These are phyloP conservation scores for Grosmannia huntii DNA, from an alignment of 2,329 filamentous ascomycete species.

Conservation along the genomic window DNA sequence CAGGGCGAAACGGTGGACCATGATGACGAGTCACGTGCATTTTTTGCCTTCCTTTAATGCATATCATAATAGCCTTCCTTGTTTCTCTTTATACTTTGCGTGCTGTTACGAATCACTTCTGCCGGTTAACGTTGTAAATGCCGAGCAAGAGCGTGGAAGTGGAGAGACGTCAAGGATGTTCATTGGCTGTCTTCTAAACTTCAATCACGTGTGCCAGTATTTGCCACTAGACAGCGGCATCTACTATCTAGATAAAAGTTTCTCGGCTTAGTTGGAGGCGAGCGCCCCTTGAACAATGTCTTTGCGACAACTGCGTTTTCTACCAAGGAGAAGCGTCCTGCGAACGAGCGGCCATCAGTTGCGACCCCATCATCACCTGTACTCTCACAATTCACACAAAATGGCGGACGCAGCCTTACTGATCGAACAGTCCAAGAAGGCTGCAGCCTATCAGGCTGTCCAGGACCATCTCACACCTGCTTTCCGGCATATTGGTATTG, in stretches of 20 bases:
- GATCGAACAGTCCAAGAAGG: constrained; percentile 62
- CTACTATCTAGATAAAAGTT: too few species aligned
- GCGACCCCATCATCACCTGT: neutral
- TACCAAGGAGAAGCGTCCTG: neutral
- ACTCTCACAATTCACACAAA: neutral
- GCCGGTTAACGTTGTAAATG: neutral
- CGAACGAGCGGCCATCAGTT: neutral
- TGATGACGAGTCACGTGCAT: neutral
- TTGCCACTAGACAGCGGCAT: too few species aligned
- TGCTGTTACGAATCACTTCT: neutral
- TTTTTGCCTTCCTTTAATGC: neutral
- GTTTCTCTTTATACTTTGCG: neutral
- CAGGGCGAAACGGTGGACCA: constrained; percentile 3
- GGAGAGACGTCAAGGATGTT: too few species aligned
- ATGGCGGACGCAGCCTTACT: constrained; percentile 17
- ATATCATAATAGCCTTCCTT: neutral
- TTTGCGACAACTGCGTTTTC: neutral
- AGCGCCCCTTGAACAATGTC: too few species aligned
- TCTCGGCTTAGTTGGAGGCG: too few species aligned
- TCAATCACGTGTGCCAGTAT: too few species aligned
- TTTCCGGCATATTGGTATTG: constrained; percentile 61
- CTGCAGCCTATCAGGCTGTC: constrained; percentile 62
- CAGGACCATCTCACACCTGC: constrained; percentile 53
- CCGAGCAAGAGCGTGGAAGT: too few species aligned
- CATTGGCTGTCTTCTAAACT: too few species aligned